phyloP scores from a whole-genome alignment of 208 protist genomes.

The Jaenimonas drosophilae region DNA sequence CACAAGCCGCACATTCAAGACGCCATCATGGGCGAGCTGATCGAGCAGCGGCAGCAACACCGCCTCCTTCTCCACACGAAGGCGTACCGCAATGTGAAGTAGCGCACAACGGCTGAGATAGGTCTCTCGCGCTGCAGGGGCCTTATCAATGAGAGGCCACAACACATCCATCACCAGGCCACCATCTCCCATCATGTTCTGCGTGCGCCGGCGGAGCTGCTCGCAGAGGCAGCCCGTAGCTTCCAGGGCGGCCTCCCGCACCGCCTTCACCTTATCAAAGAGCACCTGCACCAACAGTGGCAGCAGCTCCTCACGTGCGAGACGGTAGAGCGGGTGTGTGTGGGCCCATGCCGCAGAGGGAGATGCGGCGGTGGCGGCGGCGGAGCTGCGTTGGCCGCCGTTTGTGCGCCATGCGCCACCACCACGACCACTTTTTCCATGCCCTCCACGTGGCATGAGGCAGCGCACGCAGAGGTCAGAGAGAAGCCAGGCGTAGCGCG shows the following conservation, averaged over 20 bases:
- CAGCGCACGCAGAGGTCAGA: too few relatives aligned
- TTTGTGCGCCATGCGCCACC: too few relatives aligned
- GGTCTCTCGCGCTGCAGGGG: conserved; percentile 43
- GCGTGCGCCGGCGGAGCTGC: background rate
- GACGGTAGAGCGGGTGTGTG: conserved; percentile 37
- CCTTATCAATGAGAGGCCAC: conserved; percentile 56
- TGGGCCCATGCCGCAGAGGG: background rate
- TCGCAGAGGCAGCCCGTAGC: conserved; percentile 32
- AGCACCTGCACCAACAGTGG: conserved; percentile 51
- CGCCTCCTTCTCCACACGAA: conserved; percentile 57
- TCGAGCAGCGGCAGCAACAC: conserved; percentile 65
- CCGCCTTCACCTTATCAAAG: conserved; percentile 74
- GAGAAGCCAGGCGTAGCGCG: too few relatives aligned
- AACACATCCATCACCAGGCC: conserved; percentile 59
- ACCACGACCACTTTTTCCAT: too few relatives aligned
- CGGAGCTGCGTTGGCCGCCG: too few relatives aligned
- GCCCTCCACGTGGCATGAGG: too few relatives aligned
- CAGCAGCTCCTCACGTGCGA: conserved; percentile 54
- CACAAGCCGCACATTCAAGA: conserved; percentile 71
- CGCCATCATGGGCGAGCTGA: conserved; percentile 47
- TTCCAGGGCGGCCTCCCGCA: conserved; percentile 55
- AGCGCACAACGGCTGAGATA: conserved; percentile 67
- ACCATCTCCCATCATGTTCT: conserved; percentile 5
- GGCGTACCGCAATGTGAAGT: conserved; percentile 48
- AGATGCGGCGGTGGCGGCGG: too few relatives aligned